Evolutionary conservation across 371 early-diverging fungal genomes (phyloP).

Genomic region (Fennellomyces sp.): DNA sequence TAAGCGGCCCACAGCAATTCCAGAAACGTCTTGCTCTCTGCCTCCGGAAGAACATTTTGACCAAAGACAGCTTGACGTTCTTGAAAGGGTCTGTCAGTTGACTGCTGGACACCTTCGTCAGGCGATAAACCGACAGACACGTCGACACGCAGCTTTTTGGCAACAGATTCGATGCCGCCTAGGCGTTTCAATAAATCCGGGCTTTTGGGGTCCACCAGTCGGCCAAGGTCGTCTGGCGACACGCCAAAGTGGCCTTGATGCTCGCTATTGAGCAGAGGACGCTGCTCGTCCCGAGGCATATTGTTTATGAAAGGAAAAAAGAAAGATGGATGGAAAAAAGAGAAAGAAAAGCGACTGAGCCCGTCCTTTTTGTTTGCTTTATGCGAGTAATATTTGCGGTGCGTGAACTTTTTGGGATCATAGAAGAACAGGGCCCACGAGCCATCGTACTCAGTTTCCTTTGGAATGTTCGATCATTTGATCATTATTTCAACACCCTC

Average conservation of each 20-base stretch:
- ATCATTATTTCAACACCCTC: background rate
- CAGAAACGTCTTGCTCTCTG: conserved; percentile 59
- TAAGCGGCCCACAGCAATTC: conserved; percentile 69
- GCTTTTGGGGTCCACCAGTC: conserved; percentile 75
- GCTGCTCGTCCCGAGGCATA: conserved; percentile 31
- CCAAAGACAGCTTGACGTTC: conserved; percentile 77
- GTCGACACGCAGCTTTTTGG: conserved; percentile 67
- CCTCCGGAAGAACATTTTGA: conserved; percentile 69
- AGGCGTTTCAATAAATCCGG: conserved; percentile 61
- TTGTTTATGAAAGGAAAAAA: conserved; percentile 15
- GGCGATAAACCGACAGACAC: conserved; percentile 63
- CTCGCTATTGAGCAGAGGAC: conserved; percentile 26
- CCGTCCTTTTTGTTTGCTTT: background rate
- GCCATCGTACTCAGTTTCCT: background rate
- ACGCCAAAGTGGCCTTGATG: conserved; percentile 43
- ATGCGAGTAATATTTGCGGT: background rate
- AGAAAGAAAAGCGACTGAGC: conserved; percentile 1
- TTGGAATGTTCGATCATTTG: background rate
- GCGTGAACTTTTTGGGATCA: background rate
- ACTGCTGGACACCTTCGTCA: conserved; percentile 56
- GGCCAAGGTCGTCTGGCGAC: conserved; percentile 47
- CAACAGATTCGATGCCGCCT: conserved; percentile 68
- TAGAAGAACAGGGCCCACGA: background rate
- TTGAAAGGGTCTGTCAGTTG: conserved; percentile 50
- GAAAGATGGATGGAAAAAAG: conserved; percentile 11